Evolutionary conservation across 2,329 filamentous ascomycete genomes (phyloP), one percentile per base, ranked within the genome.

Genomic region (Diaporthe vexans): DNA sequence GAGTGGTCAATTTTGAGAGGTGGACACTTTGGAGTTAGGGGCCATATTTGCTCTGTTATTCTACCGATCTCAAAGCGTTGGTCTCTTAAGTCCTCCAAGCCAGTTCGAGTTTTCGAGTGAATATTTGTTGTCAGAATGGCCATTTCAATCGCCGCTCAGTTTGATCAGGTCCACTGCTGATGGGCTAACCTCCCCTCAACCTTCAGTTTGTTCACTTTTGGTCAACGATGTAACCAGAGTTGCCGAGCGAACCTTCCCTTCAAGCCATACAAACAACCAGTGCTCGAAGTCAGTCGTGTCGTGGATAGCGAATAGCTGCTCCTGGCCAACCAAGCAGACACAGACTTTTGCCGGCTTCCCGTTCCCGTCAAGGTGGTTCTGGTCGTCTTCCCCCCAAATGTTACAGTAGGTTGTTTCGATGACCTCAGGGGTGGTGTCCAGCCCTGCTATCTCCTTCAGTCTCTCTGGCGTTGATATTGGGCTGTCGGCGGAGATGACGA

Each of bases 381-480:
- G n/a, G n/a, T n/a, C n/a, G n/a, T n/a, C n/a, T n/a, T n/a, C n/a
- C n/a, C n/a, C n/a, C n/a, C n/a, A n/a, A n/a, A n/a, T n/a, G n/a
- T n/a, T n/a, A n/a, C n/a, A n/a, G 29, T 67, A 51, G 17, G 61
- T 51, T 65, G 43, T 65, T 51, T 65, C n/a, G 26, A 51, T 65
- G 21, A 65, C 61, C 43, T 65, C 43, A 35, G 26, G 17, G 24
- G 29, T 51, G 21, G 43, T 52, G 26, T 67, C 24, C 26, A 67
- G 19, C 26, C 43, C 43, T 51, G 46, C 61, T 67, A 37, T 67
- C 61, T 52, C 61, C 43, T 67, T 33, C 8, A 67, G 43, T 51
- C 37, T 52, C 61, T 67, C 17, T 67, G 46, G 61, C 43, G 43
- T 67, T 67, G 46, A 67, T 67, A 52, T 52, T 52, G 26, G 40